Base-by-base conservation (phyloP, 139 green algal species). In the Chlamydomonas sp. region DNA sequence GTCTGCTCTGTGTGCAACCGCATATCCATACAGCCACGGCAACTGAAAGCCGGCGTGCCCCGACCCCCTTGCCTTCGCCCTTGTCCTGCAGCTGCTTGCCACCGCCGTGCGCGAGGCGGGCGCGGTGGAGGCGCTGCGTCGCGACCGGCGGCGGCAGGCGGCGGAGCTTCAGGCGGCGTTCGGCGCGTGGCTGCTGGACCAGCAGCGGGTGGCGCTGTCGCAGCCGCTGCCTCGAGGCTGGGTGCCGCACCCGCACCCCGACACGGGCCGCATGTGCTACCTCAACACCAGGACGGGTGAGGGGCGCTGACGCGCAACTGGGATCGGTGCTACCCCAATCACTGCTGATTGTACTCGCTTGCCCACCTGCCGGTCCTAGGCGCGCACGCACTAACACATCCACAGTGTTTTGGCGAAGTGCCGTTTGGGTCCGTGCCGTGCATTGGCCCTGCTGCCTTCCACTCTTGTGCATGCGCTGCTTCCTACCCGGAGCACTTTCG, bases 221-320 rank as follows among this genome's bases (percentile, higher is more conserved):
- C 84, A 88, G 84, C 63, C 84, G 16, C 84, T 88, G 84, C 84
- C 84, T 62, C 74, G 84, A 10, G 84, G 84, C 84, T 88, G 84
- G 84, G 84, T 88, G 84, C 84, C 84, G 75, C 63, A 77, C 63
- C 84, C 84, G 58, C 83, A 87, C 83, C 83, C 83, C 31, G 74
- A 88, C 6, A 57, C 75, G 14, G 58, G 16, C n/a, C 84, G 84
- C 84, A 83, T 77, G 57, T 77, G 75, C 74, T 88, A 83, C 74
- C 76, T 88, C 57, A 88, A 88, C 74, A 88, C 84, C 9, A 75
- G 84, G 5, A 88, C 84, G 10, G 84, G 84, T 88, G 84, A 8
- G 84, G 15, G 2, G 18, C 2, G 15, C 8, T 71, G 66, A 10
- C 12, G 66, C 66, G 12, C 10, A 71, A 49, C 31, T 71, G 66